Evolutionary conservation across 2,329 filamentous ascomycete genomes (phyloP).

Genomic region (Diaporthe humulicola): DNA sequence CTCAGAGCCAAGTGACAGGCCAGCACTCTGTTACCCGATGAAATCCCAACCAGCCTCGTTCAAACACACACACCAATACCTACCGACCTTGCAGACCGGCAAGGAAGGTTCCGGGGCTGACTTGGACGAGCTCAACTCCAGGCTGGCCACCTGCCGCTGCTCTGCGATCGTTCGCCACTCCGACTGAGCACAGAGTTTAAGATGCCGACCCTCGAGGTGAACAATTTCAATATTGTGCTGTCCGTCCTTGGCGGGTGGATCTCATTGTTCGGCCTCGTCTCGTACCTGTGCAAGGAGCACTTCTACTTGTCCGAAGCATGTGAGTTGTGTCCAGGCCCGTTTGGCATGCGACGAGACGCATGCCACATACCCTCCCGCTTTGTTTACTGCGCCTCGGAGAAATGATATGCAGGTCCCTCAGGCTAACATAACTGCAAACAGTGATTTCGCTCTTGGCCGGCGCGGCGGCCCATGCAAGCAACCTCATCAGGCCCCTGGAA

Average conservation of each 20-base stretch:
- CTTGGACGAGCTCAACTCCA: constrained; percentile 42
- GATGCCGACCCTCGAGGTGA: constrained; percentile 59
- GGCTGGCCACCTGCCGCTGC: too few relatives aligned
- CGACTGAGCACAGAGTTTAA: constrained; percentile 36
- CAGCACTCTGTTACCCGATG: constrained; percentile 59
- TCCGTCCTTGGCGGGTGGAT: constrained; percentile 88
- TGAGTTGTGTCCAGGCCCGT: constrained; percentile 66
- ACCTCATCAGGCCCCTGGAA: constrained; percentile 80
- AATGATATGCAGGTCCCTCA: not conserved
- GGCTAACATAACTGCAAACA: constrained; percentile 49
- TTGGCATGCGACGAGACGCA: not conserved
- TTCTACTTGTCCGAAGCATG: constrained; percentile 92
- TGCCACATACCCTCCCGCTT: not conserved
- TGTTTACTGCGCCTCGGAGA: not conserved
- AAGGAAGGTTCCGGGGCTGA: constrained; percentile 56
- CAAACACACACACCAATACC: constrained; percentile 47
- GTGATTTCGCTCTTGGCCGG: constrained; percentile 88
- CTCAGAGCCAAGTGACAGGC: constrained; percentile 4
- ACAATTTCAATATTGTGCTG: constrained; percentile 88
- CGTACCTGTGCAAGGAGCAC: constrained; percentile 88
- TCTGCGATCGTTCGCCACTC: too few relatives aligned
- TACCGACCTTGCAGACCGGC: constrained; percentile 49
- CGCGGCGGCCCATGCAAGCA: constrained; percentile 79
- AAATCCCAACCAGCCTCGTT: constrained; percentile 47
- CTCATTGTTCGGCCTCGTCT: constrained; percentile 90